Base-by-base conservation (phyloP, 176 grass and related monocot species). In the Juncus inflexus region DNA sequence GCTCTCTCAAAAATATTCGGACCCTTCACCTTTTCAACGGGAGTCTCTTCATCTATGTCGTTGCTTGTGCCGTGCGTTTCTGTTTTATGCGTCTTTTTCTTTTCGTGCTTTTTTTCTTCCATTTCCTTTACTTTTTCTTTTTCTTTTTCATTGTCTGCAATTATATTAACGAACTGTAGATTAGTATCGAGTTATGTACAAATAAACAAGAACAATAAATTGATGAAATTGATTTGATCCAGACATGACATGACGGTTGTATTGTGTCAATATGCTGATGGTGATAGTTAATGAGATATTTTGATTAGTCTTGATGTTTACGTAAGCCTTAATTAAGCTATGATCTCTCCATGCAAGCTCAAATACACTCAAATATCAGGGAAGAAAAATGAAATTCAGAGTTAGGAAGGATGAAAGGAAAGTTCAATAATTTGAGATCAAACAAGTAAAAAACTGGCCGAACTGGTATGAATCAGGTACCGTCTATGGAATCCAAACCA, bases 1-100 rank as follows among this genome's bases (percentile, higher is more conserved):
- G 89, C 84, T 66, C 84, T 74, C 49, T 82, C 89, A 74, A 92
- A 87, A 52, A 92, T 78, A 55, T 74, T 82, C 0, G 89, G 89
- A 6, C 84, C 84, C 78, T 92, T 84, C 9, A 91, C 84, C 55
- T 79, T 84, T 12, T 77, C 62, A 4, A 82, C 38, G 0, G 84
- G 84, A 14, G 78, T 92, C 61, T 79, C 74, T 61, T 84, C 84
- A 0, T 56, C 77, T 50, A 92, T 87, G 37, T 84, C 84, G 42
- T 38, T 47, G 51, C 84, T 87, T 42, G 78, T 92, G 15, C 89
- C 84, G 12, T 92, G 89, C 10, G 81, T 92, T 72, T 92, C 89
- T 51, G 67, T 79, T 7, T 75, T 73, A 37, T 86, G 74, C 42
- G 19, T n/a, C 15, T 40, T 15, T 12, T 3, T 83, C 16, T 80